Evolutionary conservation across 148 eudicot genomes (phyloP), one percentile per base, ranked within the genome.

Genomic region (Silene latifolia): DNA sequence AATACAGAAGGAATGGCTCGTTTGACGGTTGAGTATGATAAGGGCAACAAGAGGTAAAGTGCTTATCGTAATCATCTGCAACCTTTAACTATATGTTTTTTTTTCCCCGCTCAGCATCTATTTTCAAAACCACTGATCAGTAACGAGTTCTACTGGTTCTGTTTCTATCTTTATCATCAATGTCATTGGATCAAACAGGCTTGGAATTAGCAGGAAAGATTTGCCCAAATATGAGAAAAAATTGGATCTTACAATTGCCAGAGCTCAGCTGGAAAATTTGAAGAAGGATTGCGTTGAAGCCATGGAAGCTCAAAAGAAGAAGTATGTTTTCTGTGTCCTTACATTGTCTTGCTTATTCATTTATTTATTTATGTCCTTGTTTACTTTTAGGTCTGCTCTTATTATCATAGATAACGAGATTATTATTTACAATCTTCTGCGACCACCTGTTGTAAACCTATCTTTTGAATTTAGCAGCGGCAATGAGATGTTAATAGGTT

Each of bases 241-340:
- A 76, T 67, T 95, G 89, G 97, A 95, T 66, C 88, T 74, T 8
- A 95, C 88, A 78, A 90, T 95, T 75, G 90, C 99, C 5, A 95
- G 90, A 82, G 96, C 92, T 65, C 97, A 95, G 64, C 76, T 95
- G 71, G 97, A 88, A 81, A 90, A 86, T 88, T 86, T 95, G 86
- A 88, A 95, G 89, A 95, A 92, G 86, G 97, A 92, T 32, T 80
- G 86, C 57, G 62, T 83, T 21, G 99, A 95, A 69, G 97, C 97
- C 72, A 95, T 95, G 97, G 94, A 90, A 73, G 87, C 99, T 72
- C 97, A 95, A 82, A 85, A 82, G 84, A 95, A 95, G 77, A 79
- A 92, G 99, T 94, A 84, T 72, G 83, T 69, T 69, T 80, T 42
- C 70, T 56, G 9, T 81, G 13, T 66, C 69, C 23, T 25, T 8